Conservation (phyloP, 139 green algal species). For the Micromonas commoda region DNA sequence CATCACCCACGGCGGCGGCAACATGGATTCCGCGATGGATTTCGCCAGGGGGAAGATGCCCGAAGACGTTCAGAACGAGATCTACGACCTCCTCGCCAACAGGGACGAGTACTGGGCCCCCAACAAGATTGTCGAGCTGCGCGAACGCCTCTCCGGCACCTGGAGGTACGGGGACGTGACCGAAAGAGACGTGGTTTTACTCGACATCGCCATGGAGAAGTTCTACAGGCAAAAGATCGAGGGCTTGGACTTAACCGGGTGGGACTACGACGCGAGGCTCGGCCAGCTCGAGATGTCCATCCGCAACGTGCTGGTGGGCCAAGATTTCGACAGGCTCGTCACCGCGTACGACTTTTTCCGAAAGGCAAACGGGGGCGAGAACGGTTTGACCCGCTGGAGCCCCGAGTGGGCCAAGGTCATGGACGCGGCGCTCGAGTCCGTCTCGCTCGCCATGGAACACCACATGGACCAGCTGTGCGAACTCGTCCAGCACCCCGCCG, state of each 20-base stretch:
- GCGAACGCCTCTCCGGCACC: constrained; percentile 17
- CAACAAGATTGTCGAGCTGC: constrained; percentile 79
- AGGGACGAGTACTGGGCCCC: constrained; percentile 83
- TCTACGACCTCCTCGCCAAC: constrained; percentile 72
- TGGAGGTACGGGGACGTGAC: constrained; percentile 41
- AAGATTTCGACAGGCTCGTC: not conserved
- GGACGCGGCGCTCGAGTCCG: constrained; percentile 20
- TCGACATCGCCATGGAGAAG: constrained; percentile 84
- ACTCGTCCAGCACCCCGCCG: constrained; percentile 1
- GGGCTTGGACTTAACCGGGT: constrained; percentile 44
- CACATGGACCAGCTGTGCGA: constrained; percentile 27
- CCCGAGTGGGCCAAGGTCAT: constrained; percentile 8
- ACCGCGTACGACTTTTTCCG: not conserved
- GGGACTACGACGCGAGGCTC: not conserved
- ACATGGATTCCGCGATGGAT: constrained; percentile 70
- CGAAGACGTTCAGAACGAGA: constrained; percentile 31
- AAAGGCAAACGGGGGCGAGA: constrained; percentile 1
- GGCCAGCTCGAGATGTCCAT: constrained; percentile 13
- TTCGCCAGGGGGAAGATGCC: constrained; percentile 47
- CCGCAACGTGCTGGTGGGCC: not conserved
- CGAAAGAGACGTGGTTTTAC: constrained; percentile 69
- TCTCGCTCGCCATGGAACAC: constrained; percentile 24
- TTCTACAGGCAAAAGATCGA: constrained; percentile 76
- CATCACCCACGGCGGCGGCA: constrained; percentile 60
- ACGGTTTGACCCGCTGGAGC: not conserved